Evolutionary conservation across 352 stramenopile genomes (phyloP).

Genomic region (Thalassiosira livingstoniorum): DNA sequence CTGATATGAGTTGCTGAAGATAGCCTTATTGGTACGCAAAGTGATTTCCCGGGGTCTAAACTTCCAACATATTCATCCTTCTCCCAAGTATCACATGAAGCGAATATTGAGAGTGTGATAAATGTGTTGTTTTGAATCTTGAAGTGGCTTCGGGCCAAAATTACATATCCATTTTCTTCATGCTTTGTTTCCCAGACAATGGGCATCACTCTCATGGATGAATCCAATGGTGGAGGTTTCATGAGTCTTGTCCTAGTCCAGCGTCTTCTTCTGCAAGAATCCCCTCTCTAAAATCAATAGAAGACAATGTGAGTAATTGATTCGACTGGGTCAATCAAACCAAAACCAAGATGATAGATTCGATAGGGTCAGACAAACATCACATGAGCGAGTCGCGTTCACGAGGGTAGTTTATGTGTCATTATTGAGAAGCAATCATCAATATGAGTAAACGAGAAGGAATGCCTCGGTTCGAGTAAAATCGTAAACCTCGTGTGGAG

Average conservation of each 20-base stretch:
- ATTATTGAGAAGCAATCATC: too few relatives aligned
- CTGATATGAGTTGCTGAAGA: conserved; percentile 70
- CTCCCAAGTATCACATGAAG: conserved; percentile 70
- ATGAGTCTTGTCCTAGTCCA: conserved; percentile 81
- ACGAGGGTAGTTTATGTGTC: too few relatives aligned
- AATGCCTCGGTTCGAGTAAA: too few relatives aligned
- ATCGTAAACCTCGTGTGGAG: too few relatives aligned
- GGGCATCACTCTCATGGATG: conserved; percentile 41
- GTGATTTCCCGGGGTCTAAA: conserved; percentile 41
- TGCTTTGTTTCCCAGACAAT: conserved; percentile 72
- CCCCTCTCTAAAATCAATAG: too few relatives aligned
- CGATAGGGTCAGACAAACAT: too few relatives aligned
- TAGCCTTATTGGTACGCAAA: conserved; percentile 68
- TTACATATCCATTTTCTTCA: conserved; percentile 60
- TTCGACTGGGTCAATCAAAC: too few relatives aligned
- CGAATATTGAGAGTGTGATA: conserved; percentile 68
- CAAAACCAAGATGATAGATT: too few relatives aligned
- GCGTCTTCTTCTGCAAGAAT: conserved; percentile 67
- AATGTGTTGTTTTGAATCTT: conserved; percentile 67
- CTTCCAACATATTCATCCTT: conserved; percentile 65
- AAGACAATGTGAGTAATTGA: too few relatives aligned
- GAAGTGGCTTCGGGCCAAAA: conserved; percentile 70
- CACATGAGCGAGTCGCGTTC: too few relatives aligned
- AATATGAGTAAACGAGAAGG: too few relatives aligned
- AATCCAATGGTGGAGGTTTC: conserved; percentile 44